Base-by-base conservation (phyloP, 805 yeast genomes). In the Vanderwaltozyma polyspora region DNA sequence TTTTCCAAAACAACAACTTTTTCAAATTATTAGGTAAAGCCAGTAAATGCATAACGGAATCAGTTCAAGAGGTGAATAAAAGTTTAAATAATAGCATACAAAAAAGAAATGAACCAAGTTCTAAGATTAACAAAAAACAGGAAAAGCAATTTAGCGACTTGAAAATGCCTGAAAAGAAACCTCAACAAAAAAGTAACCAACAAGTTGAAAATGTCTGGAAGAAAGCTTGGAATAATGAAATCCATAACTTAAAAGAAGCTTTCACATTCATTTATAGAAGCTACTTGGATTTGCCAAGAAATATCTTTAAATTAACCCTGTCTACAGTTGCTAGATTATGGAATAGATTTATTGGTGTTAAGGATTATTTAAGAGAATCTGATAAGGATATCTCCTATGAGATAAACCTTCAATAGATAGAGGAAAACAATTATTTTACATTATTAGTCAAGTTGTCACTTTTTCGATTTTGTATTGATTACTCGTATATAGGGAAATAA, bases 271-370 rank as follows among this genome's bases (percentile, higher is more conserved):
- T 89, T 15, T 55, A 71, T 35, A 50, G 58, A 18, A 76, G 94
- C 31, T 87, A 89, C 57, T 45, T 66, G 32, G 67, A 76, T 26
- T 68, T 89, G 42, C 96, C 96, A 9, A 63, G 64, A 36, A 70
- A 75, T 35, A 27, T 81, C 1, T 73, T 69, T 59, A 67, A 70
- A 25, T 43, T 73, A 36, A 43, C 60, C 8, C 43, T 85, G 32
- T 60, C 66, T 35, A 64, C 74, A 40, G 30, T 71, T 25, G 69
- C 68, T 38, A 61, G 65, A 26, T 66, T 71, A 54, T 89, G 95
- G 95, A 76, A 79, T 49, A 54, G 53, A 25, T 81, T 84, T 51
- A 67, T 84, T 36, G 94, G 94, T n/a, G 68, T 55, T 19, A 39
- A 67, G 15, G 53, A 57, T 28, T 44, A 48, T 32, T 35, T 50